A percentile compares a stretch with the other conserved stretches of the same genome.
Conservation (phyloP, 2,329 filamentous ascomycete species). For the Diplodia intermedia region DNA sequence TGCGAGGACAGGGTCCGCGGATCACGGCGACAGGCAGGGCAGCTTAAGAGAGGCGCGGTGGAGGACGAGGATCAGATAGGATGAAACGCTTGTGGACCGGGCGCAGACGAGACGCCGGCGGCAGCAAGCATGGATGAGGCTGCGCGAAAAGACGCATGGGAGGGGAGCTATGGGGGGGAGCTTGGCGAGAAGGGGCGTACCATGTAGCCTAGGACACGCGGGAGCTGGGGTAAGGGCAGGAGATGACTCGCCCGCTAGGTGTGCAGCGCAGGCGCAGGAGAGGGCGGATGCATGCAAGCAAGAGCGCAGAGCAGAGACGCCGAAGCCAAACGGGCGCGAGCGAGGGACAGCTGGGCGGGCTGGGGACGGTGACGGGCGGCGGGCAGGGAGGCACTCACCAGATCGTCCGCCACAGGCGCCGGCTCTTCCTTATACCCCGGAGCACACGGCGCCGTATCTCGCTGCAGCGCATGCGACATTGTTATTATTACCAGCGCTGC, state of each 20-base stretch:
- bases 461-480: conserved; percentile 44
- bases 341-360: conserved; percentile 35
- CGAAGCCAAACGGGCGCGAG: conserved; percentile 45
- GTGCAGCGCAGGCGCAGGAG: conserved; percentile 47
- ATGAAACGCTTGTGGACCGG: conserved; percentile 33
- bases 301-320: conserved; percentile 35
- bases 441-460: conserved; percentile 43
- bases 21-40: conserved; percentile 36
- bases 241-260: conserved; percentile 39
- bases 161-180: conserved; percentile 36
- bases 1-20: conserved; percentile 33
- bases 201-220: conserved; percentile 50
- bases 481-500: conserved; percentile 47
- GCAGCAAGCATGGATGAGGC: conserved; percentile 34
- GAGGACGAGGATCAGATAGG: conserved; percentile 29
- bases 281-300: conserved; percentile 43
- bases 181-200: conserved; percentile 47
- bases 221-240: conserved; percentile 46
- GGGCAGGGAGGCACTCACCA: conserved; percentile 50
- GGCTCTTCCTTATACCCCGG: conserved; percentile 55
- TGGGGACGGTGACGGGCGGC: conserved; percentile 32
- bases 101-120: conserved; percentile 33
- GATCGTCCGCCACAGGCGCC: conserved; percentile 53
- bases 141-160: conserved; percentile 35
- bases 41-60: conserved; percentile 34